phyloP scores from a whole-genome alignment of 805 yeast species.

The Saturnispora diversa region DNA sequence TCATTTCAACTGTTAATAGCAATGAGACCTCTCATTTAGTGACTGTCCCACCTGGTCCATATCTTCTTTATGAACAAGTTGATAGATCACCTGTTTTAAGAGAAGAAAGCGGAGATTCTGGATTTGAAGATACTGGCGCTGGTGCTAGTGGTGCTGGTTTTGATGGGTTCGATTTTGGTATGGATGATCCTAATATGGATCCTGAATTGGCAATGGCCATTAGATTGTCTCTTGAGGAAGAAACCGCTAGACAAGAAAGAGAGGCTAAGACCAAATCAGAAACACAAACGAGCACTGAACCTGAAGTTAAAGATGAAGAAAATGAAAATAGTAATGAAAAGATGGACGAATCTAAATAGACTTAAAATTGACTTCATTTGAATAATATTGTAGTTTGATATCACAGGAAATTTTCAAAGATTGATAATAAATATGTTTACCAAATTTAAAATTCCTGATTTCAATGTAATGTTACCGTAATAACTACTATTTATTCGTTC shows the following conservation, averaged over 20 bases:
- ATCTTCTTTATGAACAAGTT: slow-evolving; percentile 72
- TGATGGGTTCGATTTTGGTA: slow-evolving; percentile 49
- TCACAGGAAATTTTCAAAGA: no score
- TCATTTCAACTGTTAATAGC: slow-evolving; percentile 63
- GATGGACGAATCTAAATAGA: slow-evolving; percentile 13
- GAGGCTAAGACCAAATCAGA: slow-evolving; percentile 31
- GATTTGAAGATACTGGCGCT: slow-evolving; percentile 35
- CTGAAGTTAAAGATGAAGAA: slow-evolving; percentile 20
- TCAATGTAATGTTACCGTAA: no score
- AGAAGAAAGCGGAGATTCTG: slow-evolving; percentile 47
- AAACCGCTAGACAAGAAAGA: slow-evolving; percentile 83
- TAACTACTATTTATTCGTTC: no score
- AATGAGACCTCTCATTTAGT: slow-evolving; percentile 75
- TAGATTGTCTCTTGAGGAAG: slow-evolving; percentile 91
- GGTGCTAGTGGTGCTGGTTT: slow-evolving; percentile 32
- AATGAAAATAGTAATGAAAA: slow-evolving; percentile 10
- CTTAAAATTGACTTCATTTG: slow-evolving; percentile 32
- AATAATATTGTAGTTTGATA: slow-evolving; percentile 30
- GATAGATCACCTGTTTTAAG: slow-evolving; percentile 67
- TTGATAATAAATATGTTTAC: no score
- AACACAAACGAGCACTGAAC: slow-evolving; percentile 9
- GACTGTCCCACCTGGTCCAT: slow-evolving; percentile 83
- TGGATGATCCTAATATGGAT: slow-evolving; percentile 84
- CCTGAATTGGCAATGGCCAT: slow-evolving; percentile 96
- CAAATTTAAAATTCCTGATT: no score